phyloP scores from a whole-genome alignment of 345 rosid genomes.

The Kandelia obovata region DNA sequence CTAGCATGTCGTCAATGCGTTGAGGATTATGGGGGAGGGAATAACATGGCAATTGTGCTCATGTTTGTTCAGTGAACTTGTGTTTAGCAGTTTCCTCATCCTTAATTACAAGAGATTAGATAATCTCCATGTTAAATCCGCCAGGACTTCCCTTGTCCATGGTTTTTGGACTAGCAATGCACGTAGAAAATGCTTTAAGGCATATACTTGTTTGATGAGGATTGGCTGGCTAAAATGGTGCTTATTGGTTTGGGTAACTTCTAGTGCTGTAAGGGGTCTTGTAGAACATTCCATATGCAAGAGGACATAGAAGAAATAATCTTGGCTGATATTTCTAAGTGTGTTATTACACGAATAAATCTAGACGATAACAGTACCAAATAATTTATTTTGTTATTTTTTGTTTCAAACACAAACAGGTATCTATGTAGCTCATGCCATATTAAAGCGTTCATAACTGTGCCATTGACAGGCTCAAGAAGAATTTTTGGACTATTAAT shows the following conservation, averaged over 20 bases:
- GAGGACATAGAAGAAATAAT: no score
- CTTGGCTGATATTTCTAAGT: no score
- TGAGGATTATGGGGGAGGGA: conserved; percentile 25
- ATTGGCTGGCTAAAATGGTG: conserved; percentile 21
- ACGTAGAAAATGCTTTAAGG: conserved; percentile 14
- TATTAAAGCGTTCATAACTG: no score
- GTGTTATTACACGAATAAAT: no score
- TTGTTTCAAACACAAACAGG: no score
- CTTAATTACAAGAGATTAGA: not conserved
- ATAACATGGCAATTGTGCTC: conserved; percentile 45
- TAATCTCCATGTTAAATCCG: conserved; percentile 5
- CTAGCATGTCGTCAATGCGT: conserved; percentile 40
- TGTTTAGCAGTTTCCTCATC: not conserved
- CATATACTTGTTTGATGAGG: conserved; percentile 22
- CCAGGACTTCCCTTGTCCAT: conserved; percentile 12
- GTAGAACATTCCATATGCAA: not conserved
- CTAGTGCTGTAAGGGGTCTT: not conserved
- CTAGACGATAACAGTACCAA: no score
- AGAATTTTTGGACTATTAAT: no score
- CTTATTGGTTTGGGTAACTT: not conserved
- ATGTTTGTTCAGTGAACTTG: no score
- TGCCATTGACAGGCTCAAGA: no score
- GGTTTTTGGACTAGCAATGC: not conserved
- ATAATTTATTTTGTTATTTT: no score
- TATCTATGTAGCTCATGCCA: no score